These are phyloP conservation scores for Neonectria sp. DNA, from an alignment of 2,329 filamentous ascomycete genomes.

Conservation along the genomic window DNA sequence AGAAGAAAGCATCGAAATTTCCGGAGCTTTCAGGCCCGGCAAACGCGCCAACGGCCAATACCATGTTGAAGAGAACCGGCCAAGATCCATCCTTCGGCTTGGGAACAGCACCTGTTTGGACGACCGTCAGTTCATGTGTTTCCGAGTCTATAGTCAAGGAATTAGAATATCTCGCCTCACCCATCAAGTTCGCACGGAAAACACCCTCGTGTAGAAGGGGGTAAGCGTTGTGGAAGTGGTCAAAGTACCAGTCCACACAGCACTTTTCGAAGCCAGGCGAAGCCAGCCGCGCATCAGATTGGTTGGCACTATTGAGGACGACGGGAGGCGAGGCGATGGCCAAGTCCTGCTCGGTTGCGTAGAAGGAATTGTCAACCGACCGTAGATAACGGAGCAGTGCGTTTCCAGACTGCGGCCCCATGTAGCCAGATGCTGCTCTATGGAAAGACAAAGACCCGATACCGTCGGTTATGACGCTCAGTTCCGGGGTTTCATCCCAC, in stretches of 20 bases:
- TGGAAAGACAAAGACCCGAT: conserved; percentile 31
- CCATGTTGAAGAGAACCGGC: conserved; percentile 47
- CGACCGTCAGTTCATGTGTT: neutral
- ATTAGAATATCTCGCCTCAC: neutral
- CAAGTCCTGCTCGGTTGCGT: conserved; percentile 2
- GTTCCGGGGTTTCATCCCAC: no score
- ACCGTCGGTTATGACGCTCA: conserved; percentile 25
- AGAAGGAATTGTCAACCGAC: conserved; percentile 1
- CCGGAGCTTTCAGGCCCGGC: conserved; percentile 34
- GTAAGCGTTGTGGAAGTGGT: conserved; percentile 57
- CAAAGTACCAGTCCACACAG: conserved; percentile 51
- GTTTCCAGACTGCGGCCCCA: conserved; percentile 34
- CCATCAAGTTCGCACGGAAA: conserved; percentile 50
- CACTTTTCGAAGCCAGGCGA: no score
- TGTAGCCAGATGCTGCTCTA: conserved; percentile 35
- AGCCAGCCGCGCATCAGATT: no score
- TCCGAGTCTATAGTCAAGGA: no score
- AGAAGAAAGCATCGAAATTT: conserved; percentile 38
- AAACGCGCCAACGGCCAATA: conserved; percentile 52
- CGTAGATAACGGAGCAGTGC: neutral
- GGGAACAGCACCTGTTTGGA: conserved; percentile 28
- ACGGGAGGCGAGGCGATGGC: no score
- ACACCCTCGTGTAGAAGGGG: conserved; percentile 59
- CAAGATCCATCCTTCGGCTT: conserved; percentile 41
- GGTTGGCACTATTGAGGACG: no score